These are phyloP conservation scores for Pittosporum tobira DNA, from an alignment of 129 eudicot species.

Conservation along the genomic window DNA sequence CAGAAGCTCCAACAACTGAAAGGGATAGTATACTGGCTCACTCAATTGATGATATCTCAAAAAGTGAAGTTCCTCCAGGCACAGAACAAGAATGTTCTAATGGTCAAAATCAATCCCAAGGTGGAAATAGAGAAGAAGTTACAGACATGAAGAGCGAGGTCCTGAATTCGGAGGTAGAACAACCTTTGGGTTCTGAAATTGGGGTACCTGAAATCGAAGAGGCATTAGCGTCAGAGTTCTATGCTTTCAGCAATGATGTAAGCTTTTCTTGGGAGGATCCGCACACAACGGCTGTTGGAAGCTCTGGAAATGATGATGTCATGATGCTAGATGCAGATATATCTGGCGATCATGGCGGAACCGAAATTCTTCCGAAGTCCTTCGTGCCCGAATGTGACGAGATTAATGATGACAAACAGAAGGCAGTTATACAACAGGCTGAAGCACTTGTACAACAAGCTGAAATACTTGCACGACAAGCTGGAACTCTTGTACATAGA, in stretches of 20 bases:
- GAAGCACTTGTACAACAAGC: neutral
- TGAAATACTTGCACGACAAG: neutral
- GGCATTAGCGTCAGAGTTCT: neutral
- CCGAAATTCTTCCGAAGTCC: neutral
- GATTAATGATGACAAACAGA: neutral
- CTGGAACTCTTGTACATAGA: conserved; percentile 4
- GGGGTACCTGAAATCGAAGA: neutral
- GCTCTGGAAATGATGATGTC: neutral
- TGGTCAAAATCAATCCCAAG: conserved; percentile 6
- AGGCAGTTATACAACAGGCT: too few relatives aligned
- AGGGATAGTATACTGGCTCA: too few relatives aligned
- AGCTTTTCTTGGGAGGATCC: neutral
- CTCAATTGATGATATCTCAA: neutral
- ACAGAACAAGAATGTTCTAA: conserved; percentile 9
- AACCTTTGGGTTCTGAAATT: neutral
- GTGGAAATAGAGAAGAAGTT: neutral
- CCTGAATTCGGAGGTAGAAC: neutral
- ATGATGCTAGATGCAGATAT: neutral
- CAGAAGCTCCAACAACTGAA: neutral
- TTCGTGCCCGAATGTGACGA: too few relatives aligned
- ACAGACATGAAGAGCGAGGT: neutral
- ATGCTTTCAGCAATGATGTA: neutral
- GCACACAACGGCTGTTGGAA: neutral
- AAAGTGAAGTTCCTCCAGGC: conserved; percentile 1
- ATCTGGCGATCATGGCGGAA: neutral